These are phyloP conservation scores for Podospora pseudocomata DNA, from an alignment of 495 filamentous ascomycete species.

Conservation along the genomic window DNA sequence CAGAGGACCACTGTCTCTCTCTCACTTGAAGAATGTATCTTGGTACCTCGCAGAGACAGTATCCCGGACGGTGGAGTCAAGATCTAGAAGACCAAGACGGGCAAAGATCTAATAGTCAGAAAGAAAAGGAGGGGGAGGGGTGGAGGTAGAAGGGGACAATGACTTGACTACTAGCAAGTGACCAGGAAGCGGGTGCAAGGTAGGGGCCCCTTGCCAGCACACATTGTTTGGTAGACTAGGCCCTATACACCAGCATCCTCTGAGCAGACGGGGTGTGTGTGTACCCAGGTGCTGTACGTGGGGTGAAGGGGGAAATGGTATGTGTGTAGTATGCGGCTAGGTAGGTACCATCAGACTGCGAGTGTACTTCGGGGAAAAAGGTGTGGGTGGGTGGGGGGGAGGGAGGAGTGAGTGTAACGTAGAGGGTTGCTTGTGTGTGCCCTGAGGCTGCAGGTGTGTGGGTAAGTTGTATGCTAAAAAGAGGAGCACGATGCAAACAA, in stretches of 20 bases:
- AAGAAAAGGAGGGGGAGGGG: slow-evolving; percentile 7
- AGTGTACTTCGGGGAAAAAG: slow-evolving; percentile 10
- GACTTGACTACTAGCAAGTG: neutral
- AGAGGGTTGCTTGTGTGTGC: slow-evolving; percentile 6
- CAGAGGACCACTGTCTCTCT: neutral
- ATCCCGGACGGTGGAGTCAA: slow-evolving; percentile 14
- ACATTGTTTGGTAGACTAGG: slow-evolving; percentile 25
- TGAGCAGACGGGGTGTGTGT: slow-evolving; percentile 15
- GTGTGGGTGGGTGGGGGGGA: neutral
- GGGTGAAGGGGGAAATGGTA: slow-evolving; percentile 7
- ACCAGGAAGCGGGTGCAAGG: slow-evolving; percentile 19
- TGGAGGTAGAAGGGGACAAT: slow-evolving; percentile 1
- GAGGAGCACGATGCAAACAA: slow-evolving; percentile 21
- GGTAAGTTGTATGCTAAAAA: slow-evolving; percentile 19
- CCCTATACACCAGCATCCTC: slow-evolving; percentile 15
- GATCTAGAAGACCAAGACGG: slow-evolving; percentile 5
- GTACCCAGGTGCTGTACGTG: slow-evolving; percentile 17
- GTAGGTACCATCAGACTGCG: slow-evolving; percentile 11
- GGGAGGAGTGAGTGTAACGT: slow-evolving; percentile 5
- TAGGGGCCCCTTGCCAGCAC: slow-evolving; percentile 23
- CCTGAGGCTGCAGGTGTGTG: slow-evolving; percentile 13
- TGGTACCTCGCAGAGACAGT: slow-evolving; percentile 11
- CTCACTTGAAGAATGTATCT: slow-evolving; percentile 1
- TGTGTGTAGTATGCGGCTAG: slow-evolving; percentile 11
- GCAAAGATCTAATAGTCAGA: neutral